Evolutionary conservation across 2,329 filamentous ascomycete species (phyloP).

Genomic region (Talaromyces sp.): DNA sequence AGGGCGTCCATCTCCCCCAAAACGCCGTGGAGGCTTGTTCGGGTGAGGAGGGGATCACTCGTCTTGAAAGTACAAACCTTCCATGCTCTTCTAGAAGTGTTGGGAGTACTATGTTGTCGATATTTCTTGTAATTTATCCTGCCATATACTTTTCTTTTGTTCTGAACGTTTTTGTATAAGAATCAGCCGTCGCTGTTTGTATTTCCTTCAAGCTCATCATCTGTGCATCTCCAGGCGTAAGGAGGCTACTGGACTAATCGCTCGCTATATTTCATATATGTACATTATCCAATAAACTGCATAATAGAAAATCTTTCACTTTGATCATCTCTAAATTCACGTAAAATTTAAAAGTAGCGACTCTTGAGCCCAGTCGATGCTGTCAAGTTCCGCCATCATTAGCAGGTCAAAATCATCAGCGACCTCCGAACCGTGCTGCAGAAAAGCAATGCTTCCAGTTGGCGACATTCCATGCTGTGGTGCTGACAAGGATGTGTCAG

Average conservation of each 20-base stretch:
- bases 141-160: background rate
- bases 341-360: background rate
- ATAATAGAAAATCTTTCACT: background rate
- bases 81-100: background rate
- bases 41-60: background rate
- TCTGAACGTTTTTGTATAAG: background rate
- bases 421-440: background rate
- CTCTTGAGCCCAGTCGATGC: background rate
- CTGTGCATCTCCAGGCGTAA: background rate
- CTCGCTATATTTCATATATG: background rate
- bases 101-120: background rate
- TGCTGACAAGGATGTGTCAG: background rate
- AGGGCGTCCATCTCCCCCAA: background rate
- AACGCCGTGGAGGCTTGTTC: background rate
- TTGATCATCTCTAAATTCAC: background rate
- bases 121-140: background rate
- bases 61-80: background rate
- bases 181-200: background rate
- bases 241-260: background rate
- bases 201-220: background rate
- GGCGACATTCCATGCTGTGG: background rate
- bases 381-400: background rate
- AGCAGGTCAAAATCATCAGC: background rate
- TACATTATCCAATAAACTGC: background rate
- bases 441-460: background rate